These are phyloP conservation scores for Zychaea mexicana DNA, from an alignment of 371 early-diverging fungal genomes.

Conservation along the genomic window DNA sequence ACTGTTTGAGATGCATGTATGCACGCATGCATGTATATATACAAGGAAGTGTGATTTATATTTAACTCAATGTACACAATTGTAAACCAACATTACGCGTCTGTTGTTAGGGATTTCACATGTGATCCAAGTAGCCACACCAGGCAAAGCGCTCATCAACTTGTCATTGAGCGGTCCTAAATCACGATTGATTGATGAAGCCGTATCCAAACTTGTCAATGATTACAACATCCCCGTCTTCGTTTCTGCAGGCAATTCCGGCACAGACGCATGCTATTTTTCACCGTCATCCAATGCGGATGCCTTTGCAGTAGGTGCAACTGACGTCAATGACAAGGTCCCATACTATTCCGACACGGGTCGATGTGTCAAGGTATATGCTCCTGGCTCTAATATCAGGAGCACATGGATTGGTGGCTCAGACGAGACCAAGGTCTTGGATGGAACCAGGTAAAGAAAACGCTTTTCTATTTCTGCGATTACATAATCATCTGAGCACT, in stretches of 20 bases:
- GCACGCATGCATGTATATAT: too few species aligned
- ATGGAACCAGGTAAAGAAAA: slow-evolving; percentile 62
- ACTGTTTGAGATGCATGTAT: too few species aligned
- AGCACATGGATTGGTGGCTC: slow-evolving; percentile 47
- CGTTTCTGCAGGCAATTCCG: slow-evolving; percentile 76
- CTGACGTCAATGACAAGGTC: slow-evolving; percentile 45
- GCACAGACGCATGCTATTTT: slow-evolving; percentile 65
- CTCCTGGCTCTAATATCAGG: slow-evolving; percentile 46
- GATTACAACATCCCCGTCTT: slow-evolving; percentile 40
- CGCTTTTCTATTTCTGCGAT: not conserved
- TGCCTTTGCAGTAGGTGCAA: slow-evolving; percentile 73
- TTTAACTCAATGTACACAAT: slow-evolving; percentile 2
- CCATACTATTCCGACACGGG: slow-evolving; percentile 60
- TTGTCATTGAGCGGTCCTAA: slow-evolving; percentile 63
- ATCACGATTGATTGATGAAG: slow-evolving; percentile 26
- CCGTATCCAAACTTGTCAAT: slow-evolving; percentile 51
- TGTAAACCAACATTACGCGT: too few species aligned
- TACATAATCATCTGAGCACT: not conserved
- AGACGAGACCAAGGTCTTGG: slow-evolving; percentile 38
- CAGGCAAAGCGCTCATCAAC: slow-evolving; percentile 45
- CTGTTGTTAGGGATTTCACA: slow-evolving; percentile 14
- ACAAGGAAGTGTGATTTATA: not conserved
- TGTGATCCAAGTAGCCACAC: slow-evolving; percentile 31
- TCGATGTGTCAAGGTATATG: slow-evolving; percentile 57
- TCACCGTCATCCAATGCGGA: slow-evolving; percentile 63